These are phyloP conservation scores for Skeletonema grethae DNA, from an alignment of 108 stramenopile species.

Conservation along the genomic window DNA sequence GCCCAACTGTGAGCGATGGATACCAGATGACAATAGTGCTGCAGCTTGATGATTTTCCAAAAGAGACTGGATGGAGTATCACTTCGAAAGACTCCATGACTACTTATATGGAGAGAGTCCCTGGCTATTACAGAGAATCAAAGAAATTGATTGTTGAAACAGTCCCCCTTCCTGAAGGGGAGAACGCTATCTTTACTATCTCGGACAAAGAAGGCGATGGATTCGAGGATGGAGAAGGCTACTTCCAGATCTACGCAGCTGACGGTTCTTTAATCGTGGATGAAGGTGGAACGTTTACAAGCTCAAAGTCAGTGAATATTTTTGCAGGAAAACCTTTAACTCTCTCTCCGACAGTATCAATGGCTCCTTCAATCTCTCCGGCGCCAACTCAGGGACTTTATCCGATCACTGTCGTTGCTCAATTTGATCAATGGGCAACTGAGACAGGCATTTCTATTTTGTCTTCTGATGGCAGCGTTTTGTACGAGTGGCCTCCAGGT, in stretches of 20 bases:
- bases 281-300: background rate
- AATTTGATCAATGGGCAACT: conserved; percentile 28
- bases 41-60: conserved; percentile 18
- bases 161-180: conserved; percentile 16
- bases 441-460: conserved; percentile 18
- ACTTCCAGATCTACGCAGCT: conserved; percentile 18
- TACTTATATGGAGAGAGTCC: conserved; percentile 10
- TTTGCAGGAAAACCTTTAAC: conserved; percentile 16
- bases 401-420: conserved; percentile 12
- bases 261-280: conserved; percentile 14
- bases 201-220: conserved; percentile 23
- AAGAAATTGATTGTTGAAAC: conserved; percentile 8
- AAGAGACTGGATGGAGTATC: conserved; percentile 17
- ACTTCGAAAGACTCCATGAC: conserved; percentile 3
- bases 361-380: conserved; percentile 9
- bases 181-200: conserved; percentile 11
- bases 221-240: conserved; percentile 11
- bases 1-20: conserved; percentile 16
- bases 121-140: conserved; percentile 22
- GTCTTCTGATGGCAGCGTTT: background rate
- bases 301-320: background rate
- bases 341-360: conserved; percentile 12
- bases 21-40: conserved; percentile 7
- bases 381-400: conserved; percentile 9
- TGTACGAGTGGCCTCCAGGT: conserved; percentile 21